Base-by-base conservation (phyloP, 192 early-diverging fungal species). In the Backusella liffmaniae region DNA sequence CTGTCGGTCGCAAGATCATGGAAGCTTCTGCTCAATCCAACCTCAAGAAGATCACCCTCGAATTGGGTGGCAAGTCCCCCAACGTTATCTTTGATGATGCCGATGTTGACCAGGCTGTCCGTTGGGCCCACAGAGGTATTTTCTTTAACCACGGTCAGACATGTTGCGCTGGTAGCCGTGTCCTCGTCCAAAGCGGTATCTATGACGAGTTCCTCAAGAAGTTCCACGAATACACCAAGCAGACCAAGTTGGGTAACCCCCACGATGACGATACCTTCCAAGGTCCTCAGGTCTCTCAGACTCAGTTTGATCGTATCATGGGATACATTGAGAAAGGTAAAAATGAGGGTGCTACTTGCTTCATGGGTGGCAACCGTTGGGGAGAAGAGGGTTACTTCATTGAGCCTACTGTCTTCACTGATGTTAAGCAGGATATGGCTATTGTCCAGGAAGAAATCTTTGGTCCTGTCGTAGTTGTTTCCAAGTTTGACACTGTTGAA, bases 1-100 rank as follows among this genome's bases (percentile, higher is more conserved):
- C 73, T 23, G 92, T 91, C 4, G 94, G 94, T 53, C 82, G 88
- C 68, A 72, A 70, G 34, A 85, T 95, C 68, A 87, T 90, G 81
- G 79, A 84, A 32, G 78, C 84, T 32, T 81, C 92, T 66, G 89
- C 92, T 5, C 85, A 84, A 37, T 84, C 83, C 72, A 88, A 89
- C 39, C 83, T 92, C 73, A 96, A 96, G 84, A 89, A 91, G 42
- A 84, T 95, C 39, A 91, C 90, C 0, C 80, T 97, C n/a, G 96
- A 97, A 85, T 88, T 97, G 0, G 95, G 92, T 67, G 96, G 96
- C 41, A 97, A 97, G 83, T 94, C 92, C 46, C 93, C 95, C n/a
- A 87, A 88, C 78, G 83, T 94, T 29, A 86, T 96, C 51, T 94
- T 94, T 83, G 89, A 79, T 30, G 94, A 96, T 85, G 88, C 89